Conservation (phyloP, 1,139 yeast genomes). For the Protomyces gravidus region DNA sequence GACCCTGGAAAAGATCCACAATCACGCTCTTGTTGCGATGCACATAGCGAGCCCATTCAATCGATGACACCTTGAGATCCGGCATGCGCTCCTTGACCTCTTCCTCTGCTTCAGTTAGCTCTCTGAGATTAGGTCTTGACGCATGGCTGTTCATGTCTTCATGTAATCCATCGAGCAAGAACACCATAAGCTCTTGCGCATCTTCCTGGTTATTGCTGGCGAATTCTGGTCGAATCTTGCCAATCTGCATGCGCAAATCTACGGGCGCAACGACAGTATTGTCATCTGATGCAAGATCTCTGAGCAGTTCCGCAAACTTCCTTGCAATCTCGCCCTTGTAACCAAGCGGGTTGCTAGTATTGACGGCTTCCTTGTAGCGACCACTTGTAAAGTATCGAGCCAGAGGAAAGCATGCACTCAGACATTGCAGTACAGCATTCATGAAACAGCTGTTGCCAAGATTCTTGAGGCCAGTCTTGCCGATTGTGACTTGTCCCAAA, state of each 20-base stretch:
- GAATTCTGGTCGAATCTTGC: slow-evolving; percentile 66
- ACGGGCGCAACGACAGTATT: slow-evolving; percentile 53
- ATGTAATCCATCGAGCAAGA: slow-evolving; percentile 77
- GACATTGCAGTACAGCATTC: slow-evolving; percentile 85
- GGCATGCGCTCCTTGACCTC: slow-evolving; percentile 67
- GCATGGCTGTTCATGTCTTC: slow-evolving; percentile 79
- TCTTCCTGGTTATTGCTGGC: slow-evolving; percentile 85
- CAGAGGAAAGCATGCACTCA: slow-evolving; percentile 52
- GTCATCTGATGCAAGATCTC: slow-evolving; percentile 53
- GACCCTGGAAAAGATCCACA: slow-evolving; percentile 87
- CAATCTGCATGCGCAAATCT: slow-evolving; percentile 48
- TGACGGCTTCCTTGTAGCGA: slow-evolving; percentile 66
- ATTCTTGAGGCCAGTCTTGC: slow-evolving; percentile 62
- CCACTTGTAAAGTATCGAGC: slow-evolving; percentile 48
- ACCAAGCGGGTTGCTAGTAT: slow-evolving; percentile 70
- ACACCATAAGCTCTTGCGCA: slow-evolving; percentile 83
- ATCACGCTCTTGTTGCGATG: slow-evolving; percentile 79
- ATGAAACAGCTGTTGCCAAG: slow-evolving; percentile 91
- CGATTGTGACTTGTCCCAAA: slow-evolving; percentile 32
- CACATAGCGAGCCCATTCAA: slow-evolving; percentile 91
- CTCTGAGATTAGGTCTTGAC: slow-evolving; percentile 51
- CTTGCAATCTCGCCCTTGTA: slow-evolving; percentile 77
- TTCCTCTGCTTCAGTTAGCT: slow-evolving; percentile 71
- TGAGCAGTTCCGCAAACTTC: slow-evolving; percentile 63
- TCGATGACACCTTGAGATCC: slow-evolving; percentile 77